Evolutionary conservation across 768 basidiomycete species (phyloP).

Genomic region (Pilatotrama ljubarskyi): DNA sequence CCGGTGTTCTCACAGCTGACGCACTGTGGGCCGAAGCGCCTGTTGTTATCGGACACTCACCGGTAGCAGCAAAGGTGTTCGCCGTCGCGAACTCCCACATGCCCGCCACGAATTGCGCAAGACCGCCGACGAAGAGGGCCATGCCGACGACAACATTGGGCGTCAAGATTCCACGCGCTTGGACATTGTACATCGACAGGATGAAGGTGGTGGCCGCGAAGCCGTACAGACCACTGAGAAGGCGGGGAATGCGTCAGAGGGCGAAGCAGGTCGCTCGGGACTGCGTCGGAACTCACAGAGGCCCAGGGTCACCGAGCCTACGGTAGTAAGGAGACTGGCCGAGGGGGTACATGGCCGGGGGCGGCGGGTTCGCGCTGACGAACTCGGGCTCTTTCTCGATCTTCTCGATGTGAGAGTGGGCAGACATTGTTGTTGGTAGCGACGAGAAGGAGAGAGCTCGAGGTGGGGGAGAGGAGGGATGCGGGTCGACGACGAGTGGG

Average conservation of each 20-base stretch:
- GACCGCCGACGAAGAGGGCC: slow-evolving; percentile 83
- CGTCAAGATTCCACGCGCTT: slow-evolving; percentile 48
- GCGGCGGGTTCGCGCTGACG: slow-evolving; percentile 18
- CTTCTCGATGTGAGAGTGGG: slow-evolving; percentile 27
- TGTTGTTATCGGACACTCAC: slow-evolving; percentile 41
- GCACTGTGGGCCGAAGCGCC: not conserved
- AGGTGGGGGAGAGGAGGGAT: not conserved
- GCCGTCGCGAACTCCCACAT: slow-evolving; percentile 70
- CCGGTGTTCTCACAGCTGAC: not conserved
- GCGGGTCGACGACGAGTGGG: not conserved
- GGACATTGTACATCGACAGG: slow-evolving; percentile 71
- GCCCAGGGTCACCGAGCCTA: slow-evolving; percentile 58
- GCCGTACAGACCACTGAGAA: slow-evolving; percentile 67
- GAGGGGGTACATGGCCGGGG: slow-evolving; percentile 8
- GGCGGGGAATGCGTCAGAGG: slow-evolving; percentile 12
- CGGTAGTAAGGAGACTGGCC: slow-evolving; percentile 18
- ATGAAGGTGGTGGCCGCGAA: slow-evolving; percentile 86
- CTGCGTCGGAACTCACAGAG: slow-evolving; percentile 42
- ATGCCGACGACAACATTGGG: slow-evolving; percentile 84
- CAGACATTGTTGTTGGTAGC: slow-evolving; percentile 21
- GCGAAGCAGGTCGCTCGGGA: not conserved
- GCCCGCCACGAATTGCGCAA: slow-evolving; percentile 83
- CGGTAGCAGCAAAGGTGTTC: slow-evolving; percentile 71
- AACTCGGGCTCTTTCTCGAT: slow-evolving; percentile 21
- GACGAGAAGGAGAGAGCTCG: not conserved